Percentiles rank a stretch among this genome's conserved stretches.
These are phyloP conservation scores for Wickerhamiella pararugosa DNA, from an alignment of 1,139 yeast species.

Conservation along the genomic window DNA sequence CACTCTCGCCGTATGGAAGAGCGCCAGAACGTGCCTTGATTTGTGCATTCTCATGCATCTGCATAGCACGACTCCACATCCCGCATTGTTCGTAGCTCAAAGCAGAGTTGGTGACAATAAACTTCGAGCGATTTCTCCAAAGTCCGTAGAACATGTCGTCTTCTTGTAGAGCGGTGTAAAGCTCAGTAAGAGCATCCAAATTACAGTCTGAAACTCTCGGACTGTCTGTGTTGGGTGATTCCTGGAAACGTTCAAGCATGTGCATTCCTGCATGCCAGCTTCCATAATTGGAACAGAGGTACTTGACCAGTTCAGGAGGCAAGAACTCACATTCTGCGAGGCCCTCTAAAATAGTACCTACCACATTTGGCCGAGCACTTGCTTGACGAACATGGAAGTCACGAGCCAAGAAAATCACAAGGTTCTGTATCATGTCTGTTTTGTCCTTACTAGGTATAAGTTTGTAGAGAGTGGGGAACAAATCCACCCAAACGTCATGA, in stretches of 20 bases:
- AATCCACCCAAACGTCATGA: constrained; percentile 67
- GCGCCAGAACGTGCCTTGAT: constrained; percentile 93
- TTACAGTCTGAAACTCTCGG: constrained; percentile 71
- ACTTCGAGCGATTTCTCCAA: constrained; percentile 94
- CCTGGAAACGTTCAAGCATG: constrained; percentile 62
- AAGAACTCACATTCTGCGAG: constrained; percentile 48
- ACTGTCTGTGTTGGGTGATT: constrained; percentile 49
- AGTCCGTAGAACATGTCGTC: constrained; percentile 95
- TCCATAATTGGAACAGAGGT: constrained; percentile 72
- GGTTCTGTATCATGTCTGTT: constrained; percentile 64
- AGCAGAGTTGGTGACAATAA: constrained; percentile 83
- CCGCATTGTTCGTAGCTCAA: constrained; percentile 91
- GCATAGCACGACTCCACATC: constrained; percentile 87
- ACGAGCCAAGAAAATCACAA: constrained; percentile 67
- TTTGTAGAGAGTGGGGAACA: constrained; percentile 69
- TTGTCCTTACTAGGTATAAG: constrained; percentile 67
- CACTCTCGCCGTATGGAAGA: constrained; percentile 88
- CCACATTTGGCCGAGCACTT: constrained; percentile 74
- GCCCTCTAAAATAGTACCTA: constrained; percentile 73
- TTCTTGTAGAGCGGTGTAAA: constrained; percentile 79
- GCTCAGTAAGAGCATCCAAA: constrained; percentile 79
- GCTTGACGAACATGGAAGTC: constrained; percentile 87
- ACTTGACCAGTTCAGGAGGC: constrained; percentile 90
- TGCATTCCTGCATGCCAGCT: constrained; percentile 88
- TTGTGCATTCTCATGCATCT: constrained; percentile 92